Evolutionary conservation across 352 stramenopile genomes (phyloP).

Genomic region (Halophytophthora batemanensis): DNA sequence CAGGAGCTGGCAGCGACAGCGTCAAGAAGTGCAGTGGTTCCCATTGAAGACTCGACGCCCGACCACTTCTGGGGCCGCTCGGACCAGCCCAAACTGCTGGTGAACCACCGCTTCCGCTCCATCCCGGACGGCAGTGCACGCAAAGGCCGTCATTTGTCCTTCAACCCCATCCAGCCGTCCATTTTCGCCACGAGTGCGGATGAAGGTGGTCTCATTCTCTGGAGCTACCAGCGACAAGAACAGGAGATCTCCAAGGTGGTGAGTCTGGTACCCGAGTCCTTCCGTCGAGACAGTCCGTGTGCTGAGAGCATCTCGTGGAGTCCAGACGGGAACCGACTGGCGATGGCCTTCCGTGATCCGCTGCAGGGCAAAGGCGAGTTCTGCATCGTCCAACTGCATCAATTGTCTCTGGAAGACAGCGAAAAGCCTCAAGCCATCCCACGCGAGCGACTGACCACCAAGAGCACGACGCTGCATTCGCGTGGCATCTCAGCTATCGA

Average conservation of each 20-base stretch:
- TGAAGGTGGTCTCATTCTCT: conserved; percentile 76
- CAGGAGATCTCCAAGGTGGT: conserved; percentile 66
- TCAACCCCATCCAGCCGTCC: conserved; percentile 72
- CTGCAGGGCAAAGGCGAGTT: conserved; percentile 63
- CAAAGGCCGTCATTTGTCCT: conserved; percentile 70
- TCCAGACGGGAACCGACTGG: conserved; percentile 66
- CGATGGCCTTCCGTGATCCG: conserved; percentile 77
- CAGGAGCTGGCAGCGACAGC: conserved; percentile 17
- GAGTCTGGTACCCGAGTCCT: conserved; percentile 50
- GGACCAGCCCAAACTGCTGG: conserved; percentile 59
- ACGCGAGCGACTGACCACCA: conserved; percentile 50
- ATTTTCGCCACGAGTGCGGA: conserved; percentile 77
- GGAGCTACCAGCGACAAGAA: conserved; percentile 63
- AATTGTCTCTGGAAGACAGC: conserved; percentile 51
- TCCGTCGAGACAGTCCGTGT: conserved; percentile 61
- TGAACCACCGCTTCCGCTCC: conserved; percentile 55
- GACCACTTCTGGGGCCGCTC: conserved; percentile 80
- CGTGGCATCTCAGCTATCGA: conserved; percentile 66
- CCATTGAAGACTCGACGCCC: conserved; percentile 40
- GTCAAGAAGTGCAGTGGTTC: conserved; percentile 21
- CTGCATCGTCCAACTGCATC: conserved; percentile 68
- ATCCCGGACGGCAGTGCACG: conserved; percentile 62
- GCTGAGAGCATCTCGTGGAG: conserved; percentile 77
- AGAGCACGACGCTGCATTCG: conserved; percentile 55
- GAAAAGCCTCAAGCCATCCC: conserved; percentile 45